Percentiles rank a stretch among this genome's conserved stretches.
These are phyloP conservation scores for Agaricales sp. DNA, from an alignment of 1,284 basidiomycete genomes.

Conservation along the genomic window DNA sequence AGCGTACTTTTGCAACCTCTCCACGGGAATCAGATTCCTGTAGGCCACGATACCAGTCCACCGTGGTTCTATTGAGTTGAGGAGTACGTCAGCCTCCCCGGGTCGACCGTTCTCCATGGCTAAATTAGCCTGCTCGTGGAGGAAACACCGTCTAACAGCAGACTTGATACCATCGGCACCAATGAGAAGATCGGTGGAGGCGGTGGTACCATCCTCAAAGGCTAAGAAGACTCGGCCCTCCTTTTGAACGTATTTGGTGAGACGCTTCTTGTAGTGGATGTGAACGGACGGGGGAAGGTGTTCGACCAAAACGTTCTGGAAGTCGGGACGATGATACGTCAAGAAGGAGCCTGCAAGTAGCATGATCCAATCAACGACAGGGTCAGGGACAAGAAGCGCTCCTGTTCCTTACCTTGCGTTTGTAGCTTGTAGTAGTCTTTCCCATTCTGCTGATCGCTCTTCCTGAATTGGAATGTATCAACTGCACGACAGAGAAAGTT, in stretches of 20 bases:
- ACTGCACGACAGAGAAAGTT: conserved; percentile 19
- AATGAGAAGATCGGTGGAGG: conserved; percentile 36
- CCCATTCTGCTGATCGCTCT: conserved; percentile 38
- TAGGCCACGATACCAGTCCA: conserved; percentile 31
- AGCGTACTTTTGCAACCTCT: conserved; percentile 15
- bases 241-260: conserved; percentile 32
- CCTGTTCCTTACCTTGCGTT: conserved; percentile 28
- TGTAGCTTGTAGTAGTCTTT: conserved; percentile 34
- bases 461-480: conserved; percentile 33
- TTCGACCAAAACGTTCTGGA: conserved; percentile 34
- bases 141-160: conserved; percentile 20
- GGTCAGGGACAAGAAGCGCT: conserved; percentile 3
- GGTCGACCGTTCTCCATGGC: conserved; percentile 18
- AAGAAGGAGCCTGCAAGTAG: conserved; percentile 26
- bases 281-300: conserved; percentile 28
- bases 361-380: not conserved
- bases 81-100: conserved; percentile 21
- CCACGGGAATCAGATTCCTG: conserved; percentile 23
- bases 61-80: conserved; percentile 22
- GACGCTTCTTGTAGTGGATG: conserved; percentile 35
- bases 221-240: conserved; percentile 27
- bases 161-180: conserved; percentile 27
- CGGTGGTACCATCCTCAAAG: conserved; percentile 38
- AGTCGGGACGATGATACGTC: conserved; percentile 40
- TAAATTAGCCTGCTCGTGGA: conserved; percentile 20